phyloP scores from a whole-genome alignment of 2,329 filamentous ascomycete species.

The Ophiostoma quercus region DNA sequence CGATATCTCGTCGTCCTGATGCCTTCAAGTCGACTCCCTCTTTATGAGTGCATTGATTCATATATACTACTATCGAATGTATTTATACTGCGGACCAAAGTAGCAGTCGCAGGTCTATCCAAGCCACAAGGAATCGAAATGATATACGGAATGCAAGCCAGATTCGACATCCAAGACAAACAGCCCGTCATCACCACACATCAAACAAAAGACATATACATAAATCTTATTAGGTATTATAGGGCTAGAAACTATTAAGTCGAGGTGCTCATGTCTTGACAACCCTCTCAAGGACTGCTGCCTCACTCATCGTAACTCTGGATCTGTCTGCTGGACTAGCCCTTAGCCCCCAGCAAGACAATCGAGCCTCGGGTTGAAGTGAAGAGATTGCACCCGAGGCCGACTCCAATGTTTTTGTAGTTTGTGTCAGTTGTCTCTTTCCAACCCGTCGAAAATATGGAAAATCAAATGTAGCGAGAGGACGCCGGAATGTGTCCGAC shows the following conservation, averaged over 20 bases:
- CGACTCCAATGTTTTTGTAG: constrained; percentile 8
- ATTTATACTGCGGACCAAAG: too few relatives aligned
- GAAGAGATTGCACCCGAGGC: neutral
- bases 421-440: constrained; percentile 20
- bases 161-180: neutral
- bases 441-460: constrained; percentile 22
- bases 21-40: too few relatives aligned
- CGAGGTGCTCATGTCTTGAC: neutral
- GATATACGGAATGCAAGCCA: neutral
- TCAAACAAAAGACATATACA: constrained; percentile 35
- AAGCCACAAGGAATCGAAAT: neutral
- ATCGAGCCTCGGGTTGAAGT: neutral
- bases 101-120: too few relatives aligned
- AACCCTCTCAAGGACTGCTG: neutral
- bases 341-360: constrained; percentile 29
- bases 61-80: too few relatives aligned
- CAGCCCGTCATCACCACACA: too few relatives aligned
- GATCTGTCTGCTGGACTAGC: constrained; percentile 33
- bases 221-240: constrained; percentile 40
- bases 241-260: constrained; percentile 31
- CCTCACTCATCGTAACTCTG: constrained; percentile 22
- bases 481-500: constrained; percentile 36
- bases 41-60: too few relatives aligned
- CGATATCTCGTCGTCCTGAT: neutral
- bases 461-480: constrained; percentile 41